phyloP scores from a whole-genome alignment of 2,329 filamentous ascomycete genomes.

The Neofusicoccum umdonicola region DNA sequence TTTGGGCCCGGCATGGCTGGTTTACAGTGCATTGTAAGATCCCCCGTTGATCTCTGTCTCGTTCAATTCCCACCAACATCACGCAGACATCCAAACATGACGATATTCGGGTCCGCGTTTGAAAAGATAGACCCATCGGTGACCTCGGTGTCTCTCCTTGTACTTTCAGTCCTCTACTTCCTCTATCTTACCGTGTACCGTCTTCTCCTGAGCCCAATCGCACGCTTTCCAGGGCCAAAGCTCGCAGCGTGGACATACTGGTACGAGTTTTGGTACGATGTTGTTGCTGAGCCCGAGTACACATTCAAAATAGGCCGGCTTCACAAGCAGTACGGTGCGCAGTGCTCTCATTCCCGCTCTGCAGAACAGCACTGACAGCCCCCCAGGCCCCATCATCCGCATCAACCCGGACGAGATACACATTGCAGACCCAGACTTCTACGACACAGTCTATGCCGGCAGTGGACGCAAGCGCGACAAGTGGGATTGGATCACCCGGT shows the following conservation, averaged over 20 bases:
- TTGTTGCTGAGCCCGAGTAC: conserved; percentile 2
- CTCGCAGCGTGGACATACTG: conserved; percentile 33
- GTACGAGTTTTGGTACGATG: conserved; percentile 23
- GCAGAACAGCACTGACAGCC: background rate
- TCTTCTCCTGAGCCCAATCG: conserved; percentile 28
- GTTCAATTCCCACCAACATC: too few species aligned
- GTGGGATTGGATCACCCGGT: conserved; percentile 16
- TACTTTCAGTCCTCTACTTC: conserved; percentile 22
- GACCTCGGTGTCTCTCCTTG: background rate
- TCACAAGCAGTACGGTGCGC: conserved; percentile 19
- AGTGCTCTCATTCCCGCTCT: background rate
- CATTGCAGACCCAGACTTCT: conserved; percentile 22
- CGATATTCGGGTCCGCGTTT: too few species aligned
- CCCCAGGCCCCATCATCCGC: conserved; percentile 21
- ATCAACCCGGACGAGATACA: conserved; percentile 22
- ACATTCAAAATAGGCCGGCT: conserved; percentile 4
- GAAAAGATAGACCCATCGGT: too few species aligned
- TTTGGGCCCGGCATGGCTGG: too few species aligned
- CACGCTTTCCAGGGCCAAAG: conserved; percentile 32
- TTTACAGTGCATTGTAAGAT: too few species aligned
- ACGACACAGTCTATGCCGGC: conserved; percentile 21
- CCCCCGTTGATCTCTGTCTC: too few species aligned
- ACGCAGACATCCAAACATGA: too few species aligned
- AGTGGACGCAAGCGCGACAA: conserved; percentile 20
- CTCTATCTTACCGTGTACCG: conserved; percentile 17